Evolutionary conservation across 1,284 basidiomycete genomes (phyloP).

Genomic region (Pulchroboletus neoregius): DNA sequence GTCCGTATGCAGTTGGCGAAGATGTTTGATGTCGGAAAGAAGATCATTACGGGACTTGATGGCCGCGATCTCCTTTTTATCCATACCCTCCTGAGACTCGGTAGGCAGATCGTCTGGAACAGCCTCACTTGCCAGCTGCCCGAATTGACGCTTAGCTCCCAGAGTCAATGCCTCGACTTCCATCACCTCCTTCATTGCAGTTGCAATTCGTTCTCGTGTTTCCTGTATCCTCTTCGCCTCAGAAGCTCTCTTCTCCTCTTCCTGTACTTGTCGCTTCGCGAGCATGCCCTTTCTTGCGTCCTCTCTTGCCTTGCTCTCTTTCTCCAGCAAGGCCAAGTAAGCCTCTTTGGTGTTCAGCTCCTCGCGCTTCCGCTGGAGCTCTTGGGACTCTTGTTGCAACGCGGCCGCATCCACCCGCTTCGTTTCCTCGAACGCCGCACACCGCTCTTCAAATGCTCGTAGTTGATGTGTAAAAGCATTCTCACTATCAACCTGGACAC

Average conservation of each 20-base stretch:
- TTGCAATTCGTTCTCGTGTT: conserved; percentile 21
- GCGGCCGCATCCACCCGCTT: conserved; percentile 10
- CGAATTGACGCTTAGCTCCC: conserved; percentile 6
- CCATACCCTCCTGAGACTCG: conserved; percentile 23
- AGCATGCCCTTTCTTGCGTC: conserved; percentile 19
- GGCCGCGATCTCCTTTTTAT: conserved; percentile 18
- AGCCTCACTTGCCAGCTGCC: conserved; percentile 1
- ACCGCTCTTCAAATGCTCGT: conserved; percentile 18
- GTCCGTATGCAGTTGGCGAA: conserved; percentile 19
- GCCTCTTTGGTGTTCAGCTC: conserved; percentile 23
- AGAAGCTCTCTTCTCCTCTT: conserved; percentile 22
- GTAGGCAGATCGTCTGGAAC: conserved; percentile 10
- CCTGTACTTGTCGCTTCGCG: conserved; percentile 24
- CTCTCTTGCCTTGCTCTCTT: conserved; percentile 27
- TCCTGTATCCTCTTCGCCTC: conserved; percentile 18
- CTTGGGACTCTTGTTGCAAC: conserved; percentile 8
- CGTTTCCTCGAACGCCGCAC: conserved; percentile 20
- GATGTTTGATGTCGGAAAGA: conserved; percentile 14
- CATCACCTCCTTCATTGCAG: conserved; percentile 22
- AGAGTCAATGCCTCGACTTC: conserved; percentile 6
- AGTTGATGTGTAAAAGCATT: conserved; percentile 12
- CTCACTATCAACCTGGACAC: conserved; percentile 19
- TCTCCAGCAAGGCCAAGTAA: conserved; percentile 20
- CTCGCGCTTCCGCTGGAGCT: conserved; percentile 18
- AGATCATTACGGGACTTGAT: conserved; percentile 15